phyloP scores from a whole-genome alignment of 2,329 filamentous ascomycete species.

The Zasmidium citrigriseum region DNA sequence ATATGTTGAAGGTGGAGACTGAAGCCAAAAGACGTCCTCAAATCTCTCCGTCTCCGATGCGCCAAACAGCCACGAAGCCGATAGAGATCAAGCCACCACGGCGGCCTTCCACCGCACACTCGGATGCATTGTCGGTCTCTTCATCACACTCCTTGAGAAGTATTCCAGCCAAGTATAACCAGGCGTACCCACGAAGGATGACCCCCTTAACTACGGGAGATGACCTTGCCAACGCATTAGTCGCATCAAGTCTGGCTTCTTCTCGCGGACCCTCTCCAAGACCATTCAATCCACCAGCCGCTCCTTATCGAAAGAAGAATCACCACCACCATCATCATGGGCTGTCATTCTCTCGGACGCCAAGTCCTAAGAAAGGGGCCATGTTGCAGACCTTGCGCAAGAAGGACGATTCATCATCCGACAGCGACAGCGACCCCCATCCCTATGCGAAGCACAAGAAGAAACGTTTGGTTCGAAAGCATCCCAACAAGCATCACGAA shows the following conservation, averaged over 20 bases:
- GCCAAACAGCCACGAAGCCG: conserved; percentile 15
- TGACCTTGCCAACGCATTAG: conserved; percentile 71
- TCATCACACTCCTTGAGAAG: conserved; percentile 26
- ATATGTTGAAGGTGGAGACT: conserved; percentile 12
- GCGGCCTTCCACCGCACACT: conserved; percentile 18
- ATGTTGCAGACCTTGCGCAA: conserved; percentile 69
- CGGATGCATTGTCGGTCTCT: conserved; percentile 22
- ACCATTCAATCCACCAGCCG: conserved; percentile 43
- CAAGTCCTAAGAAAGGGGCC: conserved; percentile 49
- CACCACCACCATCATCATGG: conserved; percentile 19
- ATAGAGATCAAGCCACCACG: conserved; percentile 14
- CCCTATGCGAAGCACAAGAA: conserved; percentile 54
- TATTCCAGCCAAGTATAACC: conserved; percentile 36
- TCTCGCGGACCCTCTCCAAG: conserved; percentile 41
- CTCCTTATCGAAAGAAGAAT: conserved; percentile 29
- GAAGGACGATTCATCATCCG: conserved; percentile 36
- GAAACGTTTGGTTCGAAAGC: conserved; percentile 60
- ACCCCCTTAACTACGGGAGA: conserved; percentile 59
- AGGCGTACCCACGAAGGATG: conserved; percentile 38
- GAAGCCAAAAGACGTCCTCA: conserved; percentile 15
- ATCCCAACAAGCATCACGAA: conserved; percentile 73
- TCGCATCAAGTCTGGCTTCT: conserved; percentile 72
- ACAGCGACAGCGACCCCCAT: conserved; percentile 48
- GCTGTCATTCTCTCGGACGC: conserved; percentile 40
- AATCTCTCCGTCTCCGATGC: conserved; percentile 19